Percentiles rank a stretch among this genome's conserved stretches.
phyloP scores from a whole-genome alignment of 2,329 filamentous ascomycete species.

The Monosporascus sp. region DNA sequence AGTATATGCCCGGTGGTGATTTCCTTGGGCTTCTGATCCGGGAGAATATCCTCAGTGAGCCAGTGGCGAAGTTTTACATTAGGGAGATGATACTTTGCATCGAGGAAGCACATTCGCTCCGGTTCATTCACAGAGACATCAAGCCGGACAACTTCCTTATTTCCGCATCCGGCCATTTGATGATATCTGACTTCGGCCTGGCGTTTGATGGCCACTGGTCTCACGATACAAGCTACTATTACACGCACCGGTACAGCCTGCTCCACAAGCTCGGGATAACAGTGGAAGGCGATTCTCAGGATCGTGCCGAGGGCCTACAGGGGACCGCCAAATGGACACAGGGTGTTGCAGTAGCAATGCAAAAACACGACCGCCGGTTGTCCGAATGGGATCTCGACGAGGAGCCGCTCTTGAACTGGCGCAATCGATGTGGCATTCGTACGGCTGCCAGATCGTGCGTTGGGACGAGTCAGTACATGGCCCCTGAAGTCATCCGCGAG shows the following conservation, averaged over 20 bases:
- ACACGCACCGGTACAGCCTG: constrained; percentile 72
- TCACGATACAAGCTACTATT: constrained; percentile 83
- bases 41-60: constrained; percentile 75
- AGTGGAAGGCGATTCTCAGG: constrained; percentile 67
- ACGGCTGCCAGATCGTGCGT: constrained; percentile 79
- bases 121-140: constrained; percentile 91
- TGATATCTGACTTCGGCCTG: constrained; percentile 93
- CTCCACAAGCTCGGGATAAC: constrained; percentile 70
- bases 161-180: constrained; percentile 79
- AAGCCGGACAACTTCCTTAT: constrained; percentile 98
- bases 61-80: constrained; percentile 76
- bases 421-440: constrained; percentile 63
- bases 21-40: constrained; percentile 83
- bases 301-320: constrained; percentile 39
- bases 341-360: constrained; percentile 31
- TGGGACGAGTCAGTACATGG: constrained; percentile 97
- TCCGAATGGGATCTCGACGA: constrained; percentile 21
- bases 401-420: constrained; percentile 61
- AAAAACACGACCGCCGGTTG: constrained; percentile 33
- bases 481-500: constrained; percentile 82
- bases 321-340: constrained; percentile 33
- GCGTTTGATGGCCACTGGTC: constrained; percentile 95
- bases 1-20: constrained; percentile 96
- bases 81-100: constrained; percentile 96
- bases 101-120: constrained; percentile 81